Evolutionary conservation across 1,284 basidiomycete genomes (phyloP).

Genomic region (Ganoderma sinense): DNA sequence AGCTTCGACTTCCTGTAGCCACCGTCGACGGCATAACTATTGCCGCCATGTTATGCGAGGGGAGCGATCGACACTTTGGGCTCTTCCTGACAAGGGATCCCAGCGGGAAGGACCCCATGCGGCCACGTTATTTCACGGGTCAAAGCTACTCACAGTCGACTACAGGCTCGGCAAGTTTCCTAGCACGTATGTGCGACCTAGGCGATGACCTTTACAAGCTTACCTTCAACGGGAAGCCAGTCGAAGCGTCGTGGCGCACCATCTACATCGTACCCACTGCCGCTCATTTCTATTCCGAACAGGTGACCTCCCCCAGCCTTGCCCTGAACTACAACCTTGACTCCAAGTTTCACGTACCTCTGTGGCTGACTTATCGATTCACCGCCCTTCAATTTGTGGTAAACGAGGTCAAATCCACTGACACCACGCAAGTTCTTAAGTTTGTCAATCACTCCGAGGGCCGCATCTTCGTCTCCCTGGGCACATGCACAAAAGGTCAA

Average conservation of each 20-base stretch:
- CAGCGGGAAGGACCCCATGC: neutral
- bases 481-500: neutral
- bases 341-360: neutral
- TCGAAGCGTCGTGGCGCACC: constrained; percentile 1
- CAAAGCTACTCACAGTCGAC: no score
- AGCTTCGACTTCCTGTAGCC: neutral
- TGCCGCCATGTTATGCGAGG: neutral
- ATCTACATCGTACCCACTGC: neutral
- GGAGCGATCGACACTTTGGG: neutral
- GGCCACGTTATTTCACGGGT: neutral
- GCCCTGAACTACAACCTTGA: neutral
- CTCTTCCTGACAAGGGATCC: neutral
- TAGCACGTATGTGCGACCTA: neutral
- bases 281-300: neutral
- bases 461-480: neutral
- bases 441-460: neutral
- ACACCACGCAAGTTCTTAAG: neutral
- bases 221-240: neutral
- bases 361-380: neutral
- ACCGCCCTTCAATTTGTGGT: neutral
- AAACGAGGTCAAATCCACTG: neutral
- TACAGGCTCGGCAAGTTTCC: neutral
- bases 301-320: neutral
- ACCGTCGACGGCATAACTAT: neutral
- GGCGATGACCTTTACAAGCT: constrained; percentile 4